phyloP scores from a whole-genome alignment of 1,284 basidiomycete genomes.

The Moniliella sp. region DNA sequence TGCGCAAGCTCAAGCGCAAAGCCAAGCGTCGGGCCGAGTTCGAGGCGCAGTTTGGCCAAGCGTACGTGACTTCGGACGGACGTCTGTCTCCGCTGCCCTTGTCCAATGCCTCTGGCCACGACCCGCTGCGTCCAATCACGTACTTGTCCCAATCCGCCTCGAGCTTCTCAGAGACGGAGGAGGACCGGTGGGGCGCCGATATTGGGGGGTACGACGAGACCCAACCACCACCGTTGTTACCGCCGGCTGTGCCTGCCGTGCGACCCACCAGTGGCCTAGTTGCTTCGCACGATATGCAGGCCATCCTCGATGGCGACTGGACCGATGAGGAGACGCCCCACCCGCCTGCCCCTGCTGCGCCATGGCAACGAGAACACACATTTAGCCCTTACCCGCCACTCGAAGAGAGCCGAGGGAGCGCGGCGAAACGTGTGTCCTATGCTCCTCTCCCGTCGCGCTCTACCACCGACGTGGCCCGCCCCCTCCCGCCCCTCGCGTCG shows the following conservation, averaged over 20 bases:
- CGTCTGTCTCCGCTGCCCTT: too few relatives aligned
- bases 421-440: not conserved
- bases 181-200: slow-evolving; percentile 64
- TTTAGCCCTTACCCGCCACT: not conserved
- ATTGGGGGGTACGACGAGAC: slow-evolving; percentile 34
- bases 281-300: slow-evolving; percentile 19
- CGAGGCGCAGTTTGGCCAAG: slow-evolving; percentile 40
- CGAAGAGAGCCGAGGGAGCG: not conserved
- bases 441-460: not conserved
- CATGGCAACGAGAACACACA: not conserved
- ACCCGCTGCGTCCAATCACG: slow-evolving; percentile 12
- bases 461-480: not conserved
- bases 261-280: slow-evolving; percentile 14
- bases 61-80: too few relatives aligned
- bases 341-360: too few relatives aligned
- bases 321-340: not conserved
- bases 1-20: slow-evolving; percentile 73
- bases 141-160: slow-evolving; percentile 26
- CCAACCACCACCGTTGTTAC: slow-evolving; percentile 13
- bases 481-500: not conserved
- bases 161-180: slow-evolving; percentile 41
- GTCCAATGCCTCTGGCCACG: too few relatives aligned
- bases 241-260: slow-evolving; percentile 16
- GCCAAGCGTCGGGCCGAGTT: slow-evolving; percentile 45
- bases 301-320: slow-evolving; percentile 15